phyloP scores from a whole-genome alignment of 176 grass and related monocot species.

The Poa pratensis region DNA sequence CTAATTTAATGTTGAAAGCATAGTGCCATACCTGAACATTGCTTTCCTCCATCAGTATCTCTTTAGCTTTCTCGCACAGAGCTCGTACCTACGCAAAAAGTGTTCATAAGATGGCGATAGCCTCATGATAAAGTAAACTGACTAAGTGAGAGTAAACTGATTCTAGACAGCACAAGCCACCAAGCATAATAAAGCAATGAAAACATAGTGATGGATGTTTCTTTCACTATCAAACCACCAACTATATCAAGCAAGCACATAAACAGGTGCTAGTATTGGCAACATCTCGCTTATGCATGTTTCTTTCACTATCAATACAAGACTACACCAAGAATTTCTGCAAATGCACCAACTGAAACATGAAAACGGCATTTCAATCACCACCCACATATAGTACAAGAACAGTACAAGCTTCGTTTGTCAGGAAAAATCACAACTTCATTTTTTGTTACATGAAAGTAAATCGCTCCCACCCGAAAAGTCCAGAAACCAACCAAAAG shows the following conservation, averaged over 20 bases:
- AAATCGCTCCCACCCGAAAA: background rate
- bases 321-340: background rate
- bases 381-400: background rate
- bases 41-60: conserved; percentile 22
- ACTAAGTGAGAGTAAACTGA: background rate
- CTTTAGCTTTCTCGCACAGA: conserved; percentile 12
- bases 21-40: conserved; percentile 13
- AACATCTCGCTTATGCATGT: background rate
- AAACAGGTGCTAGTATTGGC: background rate
- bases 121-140: background rate
- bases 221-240: too few relatives aligned
- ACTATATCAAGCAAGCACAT: background rate
- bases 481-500: background rate
- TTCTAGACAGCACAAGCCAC: background rate
- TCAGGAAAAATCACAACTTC: background rate
- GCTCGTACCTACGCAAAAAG: background rate
- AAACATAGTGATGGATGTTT: background rate
- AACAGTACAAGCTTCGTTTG: background rate
- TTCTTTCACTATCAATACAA: background rate
- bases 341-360: background rate
- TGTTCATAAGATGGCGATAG: background rate
- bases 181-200: background rate
- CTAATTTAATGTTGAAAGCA: conserved; percentile 13
- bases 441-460: background rate
- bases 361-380: conserved; percentile 7